Base-by-base conservation (phyloP, 768 basidiomycete genomes). In the Astraeus odoratus region DNA sequence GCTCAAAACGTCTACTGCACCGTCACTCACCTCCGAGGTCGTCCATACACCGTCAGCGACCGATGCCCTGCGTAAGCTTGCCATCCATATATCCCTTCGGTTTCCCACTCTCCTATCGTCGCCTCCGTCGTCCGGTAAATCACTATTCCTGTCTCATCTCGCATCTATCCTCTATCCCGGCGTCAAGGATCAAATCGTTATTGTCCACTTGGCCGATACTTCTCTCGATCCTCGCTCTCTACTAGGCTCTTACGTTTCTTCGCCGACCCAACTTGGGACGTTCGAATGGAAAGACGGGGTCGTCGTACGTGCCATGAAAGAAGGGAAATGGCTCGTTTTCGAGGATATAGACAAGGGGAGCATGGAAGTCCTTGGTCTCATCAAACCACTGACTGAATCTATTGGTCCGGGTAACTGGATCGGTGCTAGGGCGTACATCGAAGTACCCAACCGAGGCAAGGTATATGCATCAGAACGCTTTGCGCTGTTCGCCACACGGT, bases 221-320 rank as follows among this genome's bases (percentile, higher is more conserved):
- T 95, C 95, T 2, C 74, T 99, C 36, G 95, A 99, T 58, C 85
- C 94, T 24, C 86, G 95, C 19, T 85, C 92, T 0, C 74, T 99
- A 5, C 75, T 99, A 34, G 95, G 96, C 4, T 93, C 91, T 2
- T 95, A 98, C 48, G 72, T 91, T 3, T 95, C 95, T 2, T 96
- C 95, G 0, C 73, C 84, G 0, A 80, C 76, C 1, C 76, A 77
- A 20, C 82, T 91, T 0, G 95, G 95, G 5, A 81, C 79, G 2
- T 99, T 99, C 55, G 90, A 95, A 54, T 99, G 94, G 89, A 89
- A 86, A 65, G 93, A 97, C 51, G 96, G 96, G 5, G 83, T 93
- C 0, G 72, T 99, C 27, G 82, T 94, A 8, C 84, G 87, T 30
- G 84, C 94, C 1, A 83, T 98, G 76, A 75, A 80, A 33, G 83